Percentiles rank a stretch among this genome's conserved stretches.
These are phyloP conservation scores for Cerrena zonata DNA, from an alignment of 1,284 basidiomycete genomes.

Conservation along the genomic window DNA sequence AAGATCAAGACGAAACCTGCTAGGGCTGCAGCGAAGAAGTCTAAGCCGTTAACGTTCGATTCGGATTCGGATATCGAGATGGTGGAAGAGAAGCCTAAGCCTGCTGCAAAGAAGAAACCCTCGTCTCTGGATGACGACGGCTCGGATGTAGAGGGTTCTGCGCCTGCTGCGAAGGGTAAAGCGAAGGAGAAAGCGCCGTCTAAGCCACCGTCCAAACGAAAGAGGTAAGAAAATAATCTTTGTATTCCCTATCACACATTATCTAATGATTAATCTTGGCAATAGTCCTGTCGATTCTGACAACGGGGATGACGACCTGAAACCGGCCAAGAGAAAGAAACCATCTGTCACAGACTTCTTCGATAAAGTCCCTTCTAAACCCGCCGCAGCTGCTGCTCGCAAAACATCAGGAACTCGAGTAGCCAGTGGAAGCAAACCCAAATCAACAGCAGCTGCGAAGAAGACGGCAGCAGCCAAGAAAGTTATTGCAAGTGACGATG, in stretches of 20 bases:
- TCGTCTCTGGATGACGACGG: constrained; percentile 29
- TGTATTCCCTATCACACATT: not conserved
- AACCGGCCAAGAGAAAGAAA: constrained; percentile 33
- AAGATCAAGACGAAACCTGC: constrained; percentile 28
- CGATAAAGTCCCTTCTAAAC: constrained; percentile 39
- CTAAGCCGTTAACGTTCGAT: constrained; percentile 2
- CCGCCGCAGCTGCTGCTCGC: constrained; percentile 28
- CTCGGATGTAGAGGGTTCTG: constrained; percentile 30
- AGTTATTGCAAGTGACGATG: constrained; percentile 31
- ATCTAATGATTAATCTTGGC: constrained; percentile 1
- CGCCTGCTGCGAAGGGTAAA: constrained; percentile 27
- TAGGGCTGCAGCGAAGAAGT: constrained; percentile 15
- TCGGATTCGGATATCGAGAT: constrained; percentile 36
- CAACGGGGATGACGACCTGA: constrained; percentile 38
- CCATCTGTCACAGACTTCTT: constrained; percentile 57
- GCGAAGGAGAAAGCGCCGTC: constrained; percentile 33
- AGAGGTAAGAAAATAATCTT: constrained; percentile 48
- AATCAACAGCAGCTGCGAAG: constrained; percentile 39
- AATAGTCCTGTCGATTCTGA: constrained; percentile 29
- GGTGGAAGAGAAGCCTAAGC: constrained; percentile 9
- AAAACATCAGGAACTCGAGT: constrained; percentile 47
- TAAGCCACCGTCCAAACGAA: constrained; percentile 39
- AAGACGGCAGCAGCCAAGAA: constrained; percentile 28
- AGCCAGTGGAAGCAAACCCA: constrained; percentile 18
- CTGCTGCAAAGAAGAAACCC: constrained; percentile 17